These are phyloP conservation scores for Meira miltonrushii DNA, from an alignment of 1,284 basidiomycete species.

Conservation along the genomic window DNA sequence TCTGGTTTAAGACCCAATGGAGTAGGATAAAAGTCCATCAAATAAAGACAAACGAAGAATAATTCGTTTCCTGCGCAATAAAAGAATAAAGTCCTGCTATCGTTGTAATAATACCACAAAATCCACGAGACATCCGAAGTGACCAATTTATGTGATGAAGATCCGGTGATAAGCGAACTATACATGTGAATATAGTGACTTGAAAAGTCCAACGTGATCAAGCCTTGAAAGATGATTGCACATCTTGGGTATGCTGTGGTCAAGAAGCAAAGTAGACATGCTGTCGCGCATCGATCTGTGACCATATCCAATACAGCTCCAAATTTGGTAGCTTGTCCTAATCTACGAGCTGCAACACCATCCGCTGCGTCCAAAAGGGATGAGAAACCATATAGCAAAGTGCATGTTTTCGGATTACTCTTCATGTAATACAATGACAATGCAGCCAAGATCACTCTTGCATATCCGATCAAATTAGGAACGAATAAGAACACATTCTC, in stretches of 20 bases:
- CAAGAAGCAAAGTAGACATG: slow-evolving; percentile 89
- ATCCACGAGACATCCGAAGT: slow-evolving; percentile 86
- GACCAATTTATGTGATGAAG: slow-evolving; percentile 84
- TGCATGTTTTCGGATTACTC: slow-evolving; percentile 78
- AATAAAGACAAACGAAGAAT: slow-evolving; percentile 92
- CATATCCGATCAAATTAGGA: slow-evolving; percentile 91
- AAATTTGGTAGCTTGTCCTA: slow-evolving; percentile 86
- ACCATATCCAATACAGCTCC: slow-evolving; percentile 99
- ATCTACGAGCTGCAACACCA: slow-evolving; percentile 81
- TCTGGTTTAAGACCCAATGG: slow-evolving; percentile 35
- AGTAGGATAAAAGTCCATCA: slow-evolving; percentile 72
- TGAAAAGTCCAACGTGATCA: slow-evolving; percentile 94
- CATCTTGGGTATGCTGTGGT: slow-evolving; percentile 77
- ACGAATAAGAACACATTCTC: slow-evolving; percentile 65
- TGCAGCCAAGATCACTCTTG: slow-evolving; percentile 82
- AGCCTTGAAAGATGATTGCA: slow-evolving; percentile 82
- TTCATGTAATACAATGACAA: slow-evolving; percentile 84
- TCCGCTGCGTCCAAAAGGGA: slow-evolving; percentile 93
- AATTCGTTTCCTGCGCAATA: slow-evolving; percentile 96
- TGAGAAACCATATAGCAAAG: slow-evolving; percentile 82
- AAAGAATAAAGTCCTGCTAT: slow-evolving; percentile 79
- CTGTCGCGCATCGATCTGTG: slow-evolving; percentile 98
- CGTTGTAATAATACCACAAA: slow-evolving; percentile 87
- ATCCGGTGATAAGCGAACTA: slow-evolving; percentile 89
- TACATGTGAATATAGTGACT: slow-evolving; percentile 99